A percentile compares a stretch with the other conserved stretches of the same genome.
Evolutionary conservation across 441 rosid species (phyloP).

Genomic region (Adansonia gregorii): DNA sequence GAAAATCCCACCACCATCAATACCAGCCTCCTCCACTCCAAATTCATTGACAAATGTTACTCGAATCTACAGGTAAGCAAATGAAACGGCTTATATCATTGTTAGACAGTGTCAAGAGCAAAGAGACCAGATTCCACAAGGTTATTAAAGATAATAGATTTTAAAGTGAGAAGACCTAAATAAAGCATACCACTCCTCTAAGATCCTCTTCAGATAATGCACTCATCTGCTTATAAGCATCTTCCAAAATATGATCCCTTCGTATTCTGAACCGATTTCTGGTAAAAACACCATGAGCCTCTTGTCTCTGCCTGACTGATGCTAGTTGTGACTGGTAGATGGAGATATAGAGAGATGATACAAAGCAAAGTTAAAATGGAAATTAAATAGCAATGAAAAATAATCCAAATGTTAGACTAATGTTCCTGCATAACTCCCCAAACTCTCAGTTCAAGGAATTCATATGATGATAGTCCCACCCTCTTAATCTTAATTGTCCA

Average conservation of each 20-base stretch:
- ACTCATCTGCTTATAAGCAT: conserved; percentile 98
- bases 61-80: conserved; percentile 72
- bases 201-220: conserved; percentile 96
- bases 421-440: conserved; percentile 20
- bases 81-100: conserved; percentile 27
- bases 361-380: conserved; percentile 26
- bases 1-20: conserved; percentile 99
- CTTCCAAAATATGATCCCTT: conserved; percentile 94
- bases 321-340: conserved; percentile 75
- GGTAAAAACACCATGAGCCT: conserved; percentile 71
- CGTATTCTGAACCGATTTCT: conserved; percentile 93
- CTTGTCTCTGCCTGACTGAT: conserved; percentile 71
- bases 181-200: conserved; percentile 70
- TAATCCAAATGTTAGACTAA: conserved; percentile 13
- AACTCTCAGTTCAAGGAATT: conserved; percentile 22
- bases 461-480: conserved; percentile 3
- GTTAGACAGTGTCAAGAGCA: conserved; percentile 19
- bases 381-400: conserved; percentile 22
- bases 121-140: conserved; percentile 15
- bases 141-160: not conserved
- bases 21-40: conserved; percentile 99
- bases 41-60: conserved; percentile 95
- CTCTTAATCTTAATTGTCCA: conserved; percentile 8
- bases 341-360: conserved; percentile 26
- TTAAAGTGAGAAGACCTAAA: conserved; percentile 25